These are phyloP conservation scores for Sequoia sempervirens DNA, from an alignment of 75 land plant genomes.

Conservation along the genomic window DNA sequence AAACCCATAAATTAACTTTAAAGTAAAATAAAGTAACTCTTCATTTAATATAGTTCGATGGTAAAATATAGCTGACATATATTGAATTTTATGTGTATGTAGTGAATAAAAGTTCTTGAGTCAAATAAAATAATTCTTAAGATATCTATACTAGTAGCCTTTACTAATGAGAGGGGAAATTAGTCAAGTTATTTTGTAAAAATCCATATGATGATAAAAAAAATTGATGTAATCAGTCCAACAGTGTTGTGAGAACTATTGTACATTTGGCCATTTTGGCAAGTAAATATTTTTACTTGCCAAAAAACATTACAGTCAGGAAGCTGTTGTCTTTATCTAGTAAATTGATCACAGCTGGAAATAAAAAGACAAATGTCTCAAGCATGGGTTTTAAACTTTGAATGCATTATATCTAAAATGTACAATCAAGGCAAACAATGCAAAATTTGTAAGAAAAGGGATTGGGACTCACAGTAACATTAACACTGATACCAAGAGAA, in stretches of 20 bases:
- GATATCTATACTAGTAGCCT: background rate
- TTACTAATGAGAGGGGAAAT: background rate
- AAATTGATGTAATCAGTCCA: background rate
- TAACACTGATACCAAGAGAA: conserved; percentile 81
- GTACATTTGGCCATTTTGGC: background rate
- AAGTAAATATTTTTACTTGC: background rate
- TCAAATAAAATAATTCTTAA: no score
- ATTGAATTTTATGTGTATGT: no score
- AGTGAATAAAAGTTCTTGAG: no score
- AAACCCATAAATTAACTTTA: no score
- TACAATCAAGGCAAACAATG: background rate
- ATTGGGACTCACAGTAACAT: conserved; percentile 80
- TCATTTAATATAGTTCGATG: no score
- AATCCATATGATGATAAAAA: background rate
- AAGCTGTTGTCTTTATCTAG: background rate
- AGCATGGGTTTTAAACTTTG: background rate
- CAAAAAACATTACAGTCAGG: background rate
- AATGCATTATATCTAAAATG: background rate
- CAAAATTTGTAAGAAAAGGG: background rate
- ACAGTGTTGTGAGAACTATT: background rate
- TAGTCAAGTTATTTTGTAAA: background rate
- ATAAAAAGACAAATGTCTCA: background rate
- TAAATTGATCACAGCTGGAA: background rate
- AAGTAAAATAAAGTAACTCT: no score
- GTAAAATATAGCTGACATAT: no score